phyloP scores from a whole-genome alignment of 805 yeast genomes.

The Spathaspora hagerdaliae region DNA sequence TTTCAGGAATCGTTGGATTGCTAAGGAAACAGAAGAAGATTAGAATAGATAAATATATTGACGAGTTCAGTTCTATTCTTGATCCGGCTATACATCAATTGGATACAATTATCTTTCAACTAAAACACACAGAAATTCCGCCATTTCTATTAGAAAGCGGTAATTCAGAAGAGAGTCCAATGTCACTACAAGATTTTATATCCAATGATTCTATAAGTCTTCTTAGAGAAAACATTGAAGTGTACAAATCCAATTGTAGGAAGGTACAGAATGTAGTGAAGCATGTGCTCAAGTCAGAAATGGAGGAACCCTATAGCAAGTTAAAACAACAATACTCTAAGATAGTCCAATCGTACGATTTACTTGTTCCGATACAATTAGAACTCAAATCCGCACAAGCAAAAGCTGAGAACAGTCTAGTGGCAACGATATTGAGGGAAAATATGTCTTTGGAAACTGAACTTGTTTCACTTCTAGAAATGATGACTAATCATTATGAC shows the following conservation, averaged over 20 bases:
- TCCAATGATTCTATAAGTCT: conserved; percentile 27
- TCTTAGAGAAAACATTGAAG: conserved; percentile 21
- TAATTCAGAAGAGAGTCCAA: conserved; percentile 1
- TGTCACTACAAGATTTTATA: conserved; percentile 28
- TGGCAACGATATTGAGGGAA: conserved; percentile 29
- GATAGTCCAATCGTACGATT: conserved; percentile 14
- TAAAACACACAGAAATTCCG: conserved; percentile 29
- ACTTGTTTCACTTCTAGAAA: conserved; percentile 62
- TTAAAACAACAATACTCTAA: conserved; percentile 12
- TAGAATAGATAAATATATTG: conserved; percentile 8
- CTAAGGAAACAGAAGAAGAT: conserved; percentile 11
- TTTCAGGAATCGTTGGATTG: conserved; percentile 12
- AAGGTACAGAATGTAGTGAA: conserved; percentile 15
- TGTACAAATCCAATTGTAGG: conserved; percentile 23
- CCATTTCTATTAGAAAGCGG: conserved; percentile 7
- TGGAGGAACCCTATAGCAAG: conserved; percentile 11
- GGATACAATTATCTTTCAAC: conserved; percentile 18
- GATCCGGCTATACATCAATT: conserved; percentile 21
- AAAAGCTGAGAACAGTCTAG: conserved; percentile 13
- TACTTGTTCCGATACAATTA: conserved; percentile 15
- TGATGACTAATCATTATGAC: conserved; percentile 80
- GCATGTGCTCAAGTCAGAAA: conserved; percentile 12
- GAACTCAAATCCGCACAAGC: conserved; percentile 9
- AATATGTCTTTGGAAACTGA: conserved; percentile 58
- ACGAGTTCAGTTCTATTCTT: conserved; percentile 11